Conservation (phyloP, 148 eudicot species). For the Silene conica region DNA sequence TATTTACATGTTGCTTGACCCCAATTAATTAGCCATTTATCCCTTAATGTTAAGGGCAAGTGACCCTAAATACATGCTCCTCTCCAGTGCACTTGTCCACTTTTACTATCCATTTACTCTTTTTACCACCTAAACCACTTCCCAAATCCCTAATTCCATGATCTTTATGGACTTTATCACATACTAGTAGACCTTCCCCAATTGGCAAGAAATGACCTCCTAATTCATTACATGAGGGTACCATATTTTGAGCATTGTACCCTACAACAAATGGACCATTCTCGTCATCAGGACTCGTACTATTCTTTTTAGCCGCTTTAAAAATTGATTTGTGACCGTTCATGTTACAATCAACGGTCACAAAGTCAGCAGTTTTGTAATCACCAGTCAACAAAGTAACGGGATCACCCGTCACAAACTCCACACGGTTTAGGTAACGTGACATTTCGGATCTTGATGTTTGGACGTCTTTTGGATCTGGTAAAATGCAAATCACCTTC, state of each 20-base stretch:
- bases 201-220: constrained; percentile 40
- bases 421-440: constrained; percentile 21
- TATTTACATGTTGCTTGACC: constrained; percentile 4
- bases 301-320: not conserved
- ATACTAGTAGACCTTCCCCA: constrained; percentile 31
- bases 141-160: constrained; percentile 4
- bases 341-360: constrained; percentile 29
- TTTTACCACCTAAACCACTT: constrained; percentile 15
- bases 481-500: constrained; percentile 31
- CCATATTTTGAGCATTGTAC: constrained; percentile 30
- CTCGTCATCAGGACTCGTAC: not conserved
- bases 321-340: constrained; percentile 5
- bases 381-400: constrained; percentile 8
- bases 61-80: constrained; percentile 41
- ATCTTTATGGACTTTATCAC: constrained; percentile 17
- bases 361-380: constrained; percentile 27
- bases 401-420: constrained; percentile 26
- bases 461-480: constrained; percentile 16
- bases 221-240: constrained; percentile 22
- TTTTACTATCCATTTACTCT: constrained; percentile 39
- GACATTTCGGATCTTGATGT: constrained; percentile 22
- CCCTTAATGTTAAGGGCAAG: constrained; percentile 24
- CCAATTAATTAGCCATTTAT: constrained; percentile 11
- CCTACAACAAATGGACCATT: constrained; percentile 27
- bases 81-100: constrained; percentile 42